Conservation (phyloP, 352 stramenopile species). For the Halophytophthora polymorphica region DNA sequence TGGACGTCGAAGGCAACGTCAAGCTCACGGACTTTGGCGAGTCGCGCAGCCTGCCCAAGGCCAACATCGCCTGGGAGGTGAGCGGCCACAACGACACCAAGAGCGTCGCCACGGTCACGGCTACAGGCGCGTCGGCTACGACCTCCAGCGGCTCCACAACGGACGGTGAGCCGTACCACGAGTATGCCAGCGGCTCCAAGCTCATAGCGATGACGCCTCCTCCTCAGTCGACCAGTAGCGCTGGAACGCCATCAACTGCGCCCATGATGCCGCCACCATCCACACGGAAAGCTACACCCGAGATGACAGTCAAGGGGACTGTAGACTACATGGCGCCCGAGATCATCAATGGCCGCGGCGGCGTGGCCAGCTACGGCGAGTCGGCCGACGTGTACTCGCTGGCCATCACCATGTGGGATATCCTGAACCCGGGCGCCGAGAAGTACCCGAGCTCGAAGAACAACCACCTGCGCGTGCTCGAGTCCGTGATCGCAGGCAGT, state of each 20-base stretch:
- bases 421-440: constrained; percentile 41
- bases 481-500: constrained; percentile 38
- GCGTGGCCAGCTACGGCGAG: constrained; percentile 52
- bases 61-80: constrained; percentile 36
- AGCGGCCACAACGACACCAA: constrained; percentile 28
- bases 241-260: constrained; percentile 5
- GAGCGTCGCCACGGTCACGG: constrained; percentile 7
- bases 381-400: constrained; percentile 69
- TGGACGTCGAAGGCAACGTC: constrained; percentile 36
- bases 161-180: constrained; percentile 29
- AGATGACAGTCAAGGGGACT: constrained; percentile 63
- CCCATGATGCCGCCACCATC: constrained; percentile 9
- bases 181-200: constrained; percentile 8
- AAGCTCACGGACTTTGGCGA: constrained; percentile 58
- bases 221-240: constrained; percentile 1
- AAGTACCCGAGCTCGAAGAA: constrained; percentile 49
- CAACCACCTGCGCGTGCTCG: constrained; percentile 54
- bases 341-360: constrained; percentile 54
- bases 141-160: constrained; percentile 21
- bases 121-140: constrained; percentile 3
- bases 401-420: constrained; percentile 73
- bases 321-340: constrained; percentile 78
- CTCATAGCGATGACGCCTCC: constrained; percentile 12
- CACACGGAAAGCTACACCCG: constrained; percentile 33
- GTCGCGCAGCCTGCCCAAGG: constrained; percentile 37